Conservation (phyloP, 2,329 filamentous ascomycete species). For the Westerdykella aurantiaca region DNA sequence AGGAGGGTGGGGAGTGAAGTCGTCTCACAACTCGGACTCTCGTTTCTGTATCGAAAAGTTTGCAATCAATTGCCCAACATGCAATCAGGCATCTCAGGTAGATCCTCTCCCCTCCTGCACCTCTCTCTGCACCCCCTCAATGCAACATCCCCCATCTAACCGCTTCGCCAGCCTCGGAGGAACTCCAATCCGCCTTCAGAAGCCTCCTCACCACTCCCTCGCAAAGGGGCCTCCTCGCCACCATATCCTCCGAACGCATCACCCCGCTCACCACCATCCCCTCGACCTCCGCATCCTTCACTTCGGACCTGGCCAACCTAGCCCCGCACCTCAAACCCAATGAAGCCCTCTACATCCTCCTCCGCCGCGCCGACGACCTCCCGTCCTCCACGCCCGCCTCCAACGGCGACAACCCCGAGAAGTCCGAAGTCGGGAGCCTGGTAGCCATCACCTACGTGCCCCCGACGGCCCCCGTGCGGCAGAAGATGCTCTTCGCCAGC, state of each 20-base stretch:
- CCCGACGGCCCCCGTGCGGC: conserved; percentile 69
- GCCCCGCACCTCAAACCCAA: conserved; percentile 59
- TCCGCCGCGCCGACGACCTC: conserved; percentile 57
- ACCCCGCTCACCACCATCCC: conserved; percentile 54
- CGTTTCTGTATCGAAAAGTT: too few species aligned
- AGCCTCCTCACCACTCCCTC: conserved; percentile 56
- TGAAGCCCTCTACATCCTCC: conserved; percentile 66
- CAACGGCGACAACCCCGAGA: neutral
- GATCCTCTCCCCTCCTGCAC: conserved; percentile 2
- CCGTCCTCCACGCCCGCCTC: conserved; percentile 29
- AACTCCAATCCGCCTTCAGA: conserved; percentile 70
- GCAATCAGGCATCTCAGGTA: conserved; percentile 76
- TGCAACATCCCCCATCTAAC: conserved; percentile 10
- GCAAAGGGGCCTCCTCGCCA: conserved; percentile 65
- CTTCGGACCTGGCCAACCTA: conserved; percentile 58
- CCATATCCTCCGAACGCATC: conserved; percentile 63
- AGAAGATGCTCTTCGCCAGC: conserved; percentile 81
- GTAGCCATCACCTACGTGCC: conserved; percentile 73
- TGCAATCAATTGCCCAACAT: conserved; percentile 44
- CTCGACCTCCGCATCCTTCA: conserved; percentile 52
- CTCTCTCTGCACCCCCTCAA: neutral
- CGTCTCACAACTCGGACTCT: neutral
- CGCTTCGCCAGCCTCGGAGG: conserved; percentile 55
- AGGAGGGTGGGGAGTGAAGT: neutral
- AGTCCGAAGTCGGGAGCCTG: conserved; percentile 31